Evolutionary conservation across 768 basidiomycete genomes (phyloP).

Genomic region (Pisolithus tinctorius): DNA sequence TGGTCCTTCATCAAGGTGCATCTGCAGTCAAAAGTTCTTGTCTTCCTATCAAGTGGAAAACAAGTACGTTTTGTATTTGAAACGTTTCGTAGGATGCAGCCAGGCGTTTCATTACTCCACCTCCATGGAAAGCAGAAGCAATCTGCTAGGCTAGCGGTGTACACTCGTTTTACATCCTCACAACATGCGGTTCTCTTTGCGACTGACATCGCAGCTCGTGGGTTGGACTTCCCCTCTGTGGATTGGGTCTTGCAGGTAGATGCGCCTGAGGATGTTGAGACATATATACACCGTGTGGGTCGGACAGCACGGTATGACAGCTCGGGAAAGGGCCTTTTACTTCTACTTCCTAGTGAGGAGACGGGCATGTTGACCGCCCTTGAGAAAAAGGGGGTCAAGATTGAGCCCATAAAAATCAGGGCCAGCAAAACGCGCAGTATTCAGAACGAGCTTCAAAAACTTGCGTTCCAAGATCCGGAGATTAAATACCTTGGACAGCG

Average conservation of each 20-base stretch:
- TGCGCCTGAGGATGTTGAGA: conserved; percentile 95
- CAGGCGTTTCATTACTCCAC: conserved; percentile 87
- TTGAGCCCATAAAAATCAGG: conserved; percentile 82
- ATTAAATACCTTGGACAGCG: conserved; percentile 95
- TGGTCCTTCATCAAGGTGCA: conserved; percentile 96
- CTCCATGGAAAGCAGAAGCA: conserved; percentile 97
- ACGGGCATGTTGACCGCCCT: conserved; percentile 78
- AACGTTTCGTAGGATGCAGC: conserved; percentile 93
- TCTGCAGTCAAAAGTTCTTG: conserved; percentile 82
- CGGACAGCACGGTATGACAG: conserved; percentile 92
- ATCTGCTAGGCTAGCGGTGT: conserved; percentile 76
- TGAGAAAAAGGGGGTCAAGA: conserved; percentile 61
- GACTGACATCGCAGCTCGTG: conserved; percentile 94
- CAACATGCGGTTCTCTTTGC: conserved; percentile 86
- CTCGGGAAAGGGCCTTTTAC: conserved; percentile 76
- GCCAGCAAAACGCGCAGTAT: conserved; percentile 81
- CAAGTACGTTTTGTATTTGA: conserved; percentile 97
- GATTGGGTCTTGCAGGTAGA: conserved; percentile 97
- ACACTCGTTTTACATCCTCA: conserved; percentile 74
- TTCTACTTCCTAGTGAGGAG: conserved; percentile 88
- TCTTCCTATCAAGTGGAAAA: conserved; percentile 93
- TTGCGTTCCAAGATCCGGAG: conserved; percentile 93
- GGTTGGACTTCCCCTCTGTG: conserved; percentile 92
- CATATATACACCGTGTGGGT: conserved; percentile 95
- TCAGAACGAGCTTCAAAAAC: conserved; percentile 82